These are phyloP conservation scores for Cordyceps cicadae DNA, from an alignment of 2,329 filamentous ascomycete genomes.

Conservation along the genomic window DNA sequence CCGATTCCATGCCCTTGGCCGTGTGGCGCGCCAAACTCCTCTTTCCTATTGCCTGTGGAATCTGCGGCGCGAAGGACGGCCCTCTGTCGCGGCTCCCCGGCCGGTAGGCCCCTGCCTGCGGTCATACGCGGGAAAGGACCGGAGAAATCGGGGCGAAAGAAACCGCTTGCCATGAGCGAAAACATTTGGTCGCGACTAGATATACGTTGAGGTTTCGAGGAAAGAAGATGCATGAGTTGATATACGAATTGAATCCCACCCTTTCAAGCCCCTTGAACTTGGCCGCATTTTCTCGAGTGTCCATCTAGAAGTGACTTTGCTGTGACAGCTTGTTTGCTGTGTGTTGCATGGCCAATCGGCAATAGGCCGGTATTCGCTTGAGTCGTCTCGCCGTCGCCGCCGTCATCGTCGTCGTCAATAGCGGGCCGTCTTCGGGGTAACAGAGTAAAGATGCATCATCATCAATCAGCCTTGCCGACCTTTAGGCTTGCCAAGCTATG, in stretches of 20 bases:
- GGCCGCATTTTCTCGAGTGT: background rate
- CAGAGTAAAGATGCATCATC: background rate
- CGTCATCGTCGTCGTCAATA: background rate
- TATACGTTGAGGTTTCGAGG: too few relatives aligned
- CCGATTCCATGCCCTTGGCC: background rate
- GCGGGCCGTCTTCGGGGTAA: background rate
- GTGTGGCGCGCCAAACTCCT: background rate
- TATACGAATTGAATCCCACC: too few relatives aligned
- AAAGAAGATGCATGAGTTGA: too few relatives aligned
- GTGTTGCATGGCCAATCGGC: background rate
- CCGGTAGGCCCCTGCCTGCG: too few relatives aligned
- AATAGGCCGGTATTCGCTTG: too few relatives aligned
- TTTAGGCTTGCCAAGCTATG: background rate
- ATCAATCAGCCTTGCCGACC: background rate
- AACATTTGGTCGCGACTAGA: background rate
- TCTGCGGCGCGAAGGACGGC: background rate
- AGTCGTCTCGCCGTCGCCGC: too few relatives aligned
- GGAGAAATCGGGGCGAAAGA: too few relatives aligned
- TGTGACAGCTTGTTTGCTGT: background rate
- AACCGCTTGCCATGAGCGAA: background rate
- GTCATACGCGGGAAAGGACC: too few relatives aligned
- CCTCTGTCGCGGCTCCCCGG: background rate
- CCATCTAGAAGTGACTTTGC: background rate
- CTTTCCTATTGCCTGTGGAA: background rate
- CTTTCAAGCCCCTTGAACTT: too few relatives aligned